Percentiles rank a stretch among this genome's conserved stretches.
Conservation (phyloP, 164 flowering plant genomes). For the Annona cherimola region DNA sequence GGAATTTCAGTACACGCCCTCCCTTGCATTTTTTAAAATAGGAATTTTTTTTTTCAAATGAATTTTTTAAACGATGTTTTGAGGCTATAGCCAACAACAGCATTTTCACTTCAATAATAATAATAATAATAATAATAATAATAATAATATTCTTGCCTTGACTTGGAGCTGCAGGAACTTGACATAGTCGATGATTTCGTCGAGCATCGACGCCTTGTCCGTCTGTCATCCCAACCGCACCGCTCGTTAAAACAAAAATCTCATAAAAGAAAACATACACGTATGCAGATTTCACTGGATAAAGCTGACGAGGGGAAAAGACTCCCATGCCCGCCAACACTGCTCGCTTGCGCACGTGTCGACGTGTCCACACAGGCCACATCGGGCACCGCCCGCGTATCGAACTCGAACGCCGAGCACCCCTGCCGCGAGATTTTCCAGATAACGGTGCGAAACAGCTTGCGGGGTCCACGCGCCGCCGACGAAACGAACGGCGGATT, state of each 20-base stretch:
- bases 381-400: no score
- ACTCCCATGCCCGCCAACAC: neutral
- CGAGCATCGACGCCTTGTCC: constrained; percentile 98
- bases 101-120: neutral
- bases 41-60: neutral
- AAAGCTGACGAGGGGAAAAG: neutral
- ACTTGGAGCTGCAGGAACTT: constrained; percentile 99
- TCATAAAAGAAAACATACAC: neutral
- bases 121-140: neutral
- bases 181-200: constrained; percentile 97
- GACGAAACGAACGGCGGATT: no score
- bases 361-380: neutral
- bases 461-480: no score
- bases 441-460: no score
- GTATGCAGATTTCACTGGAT: neutral
- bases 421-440: no score
- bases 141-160: constrained; percentile 44
- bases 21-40: neutral
- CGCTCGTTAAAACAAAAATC: neutral
- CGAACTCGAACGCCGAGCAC: no score
- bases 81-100: neutral
- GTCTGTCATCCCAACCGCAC: constrained; percentile 56
- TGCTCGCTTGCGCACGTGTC: neutral
- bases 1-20: constrained; percentile 5
- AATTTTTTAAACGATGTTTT: neutral